Conservation (phyloP, 192 early-diverging fungal species). For the Coemansia sp. region DNA sequence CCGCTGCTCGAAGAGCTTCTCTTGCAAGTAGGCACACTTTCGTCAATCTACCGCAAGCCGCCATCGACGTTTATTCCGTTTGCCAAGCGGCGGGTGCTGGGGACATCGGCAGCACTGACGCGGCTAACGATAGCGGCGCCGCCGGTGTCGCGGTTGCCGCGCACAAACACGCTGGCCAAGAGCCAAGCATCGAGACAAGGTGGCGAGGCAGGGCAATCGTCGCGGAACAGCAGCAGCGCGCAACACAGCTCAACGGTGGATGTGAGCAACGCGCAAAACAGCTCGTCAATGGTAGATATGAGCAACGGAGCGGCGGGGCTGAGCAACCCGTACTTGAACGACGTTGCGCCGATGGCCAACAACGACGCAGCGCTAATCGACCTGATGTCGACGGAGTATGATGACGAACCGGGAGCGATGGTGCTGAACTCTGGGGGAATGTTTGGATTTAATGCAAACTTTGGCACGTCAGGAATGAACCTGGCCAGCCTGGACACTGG, state of each 20-base stretch:
- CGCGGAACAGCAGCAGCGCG: constrained; percentile 34
- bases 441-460: constrained; percentile 54
- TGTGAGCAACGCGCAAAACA: constrained; percentile 36
- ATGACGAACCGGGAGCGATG: constrained; percentile 33
- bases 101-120: constrained; percentile 41
- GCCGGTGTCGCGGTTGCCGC: constrained; percentile 43
- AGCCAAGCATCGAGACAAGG: constrained; percentile 1
- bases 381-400: constrained; percentile 53
- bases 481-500: constrained; percentile 27
- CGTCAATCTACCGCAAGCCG: constrained; percentile 91
- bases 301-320: constrained; percentile 22
- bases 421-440: constrained; percentile 47
- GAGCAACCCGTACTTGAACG: constrained; percentile 55
- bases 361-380: constrained; percentile 50
- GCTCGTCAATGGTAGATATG: constrained; percentile 38
- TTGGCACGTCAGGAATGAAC: constrained; percentile 48
- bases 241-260: constrained; percentile 42
- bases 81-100: constrained; percentile 53
- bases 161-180: constrained; percentile 21
- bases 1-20: constrained; percentile 84
- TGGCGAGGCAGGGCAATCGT: constrained; percentile 2
- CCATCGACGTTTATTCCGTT: constrained; percentile 82
- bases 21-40: constrained; percentile 80
- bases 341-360: constrained; percentile 32
- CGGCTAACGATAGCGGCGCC: constrained; percentile 47